Evolutionary conservation across 176 grass and related monocot species (phyloP), one percentile per base, ranked within the genome.

Genomic region (Raddia distichophylla): DNA sequence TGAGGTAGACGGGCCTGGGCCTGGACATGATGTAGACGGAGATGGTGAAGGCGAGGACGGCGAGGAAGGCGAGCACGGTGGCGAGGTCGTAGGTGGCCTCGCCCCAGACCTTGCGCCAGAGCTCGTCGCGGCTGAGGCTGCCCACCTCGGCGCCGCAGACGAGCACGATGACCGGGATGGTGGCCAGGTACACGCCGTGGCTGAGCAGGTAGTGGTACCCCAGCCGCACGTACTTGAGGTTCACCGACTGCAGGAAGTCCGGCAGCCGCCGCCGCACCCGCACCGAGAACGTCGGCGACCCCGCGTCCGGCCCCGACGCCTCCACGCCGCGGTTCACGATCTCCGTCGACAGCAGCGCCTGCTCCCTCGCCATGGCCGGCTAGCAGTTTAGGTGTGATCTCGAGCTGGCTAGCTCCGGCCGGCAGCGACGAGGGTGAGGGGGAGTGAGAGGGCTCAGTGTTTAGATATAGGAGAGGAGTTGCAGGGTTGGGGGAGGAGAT

Each of bases 171-270:
- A 93, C 87, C 0, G 96, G 96, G 69, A 98, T 90, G 81, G 93
- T 93, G 69, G 87, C 89, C 89, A 95, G 86, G 86, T 98, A 98
- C 64, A 98, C 86, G 42, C 86, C 96, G 74, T 98, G 96, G 90
- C 90, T 95, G 83, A 98, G 79, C 27, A 98, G 91, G 87, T 98
- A 95, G 87, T 87, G 96, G 90, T 98, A 98, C 8, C 96, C 96
- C 14, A 98, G 86, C 33, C 82, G 69, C 59, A 98, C 96, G 83
- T 98, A 95, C 88, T 98, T 95, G 58, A 98, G 88, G 91, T 98
- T 98, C 72, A 98, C 96, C 10, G 96, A 98, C 87, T 98, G 96
- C 60, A 98, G 47, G 54, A 98, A 98, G 83, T 98, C 96, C 22
- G 96, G 96, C 71, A 98, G 88, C n/a, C 93, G 85, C 32, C 96